Conservation (phyloP, 768 basidiomycete species). For the Hygrocybe coccinea region DNA sequence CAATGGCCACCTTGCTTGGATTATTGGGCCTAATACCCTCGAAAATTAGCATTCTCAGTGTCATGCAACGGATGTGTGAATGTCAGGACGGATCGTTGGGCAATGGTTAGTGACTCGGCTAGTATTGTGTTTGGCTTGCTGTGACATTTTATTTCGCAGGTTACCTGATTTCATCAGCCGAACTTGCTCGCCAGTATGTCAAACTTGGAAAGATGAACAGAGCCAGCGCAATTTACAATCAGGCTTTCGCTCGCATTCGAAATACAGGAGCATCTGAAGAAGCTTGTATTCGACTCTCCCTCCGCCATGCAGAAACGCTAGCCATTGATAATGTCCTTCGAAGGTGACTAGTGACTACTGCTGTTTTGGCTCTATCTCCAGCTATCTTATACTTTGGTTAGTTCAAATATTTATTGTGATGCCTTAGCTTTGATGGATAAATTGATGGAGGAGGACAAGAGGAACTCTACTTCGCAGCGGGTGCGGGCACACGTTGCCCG, state of each 20-base stretch:
- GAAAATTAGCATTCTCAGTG: constrained; percentile 63
- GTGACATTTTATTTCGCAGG: not conserved
- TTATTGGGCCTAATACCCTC: constrained; percentile 60
- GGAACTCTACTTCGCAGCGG: constrained; percentile 47
- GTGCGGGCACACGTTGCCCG: constrained; percentile 53
- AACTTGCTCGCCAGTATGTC: constrained; percentile 76
- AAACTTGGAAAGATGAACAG: constrained; percentile 69
- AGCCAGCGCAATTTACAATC: constrained; percentile 62
- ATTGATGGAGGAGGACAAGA: constrained; percentile 43
- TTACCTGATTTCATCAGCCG: constrained; percentile 44
- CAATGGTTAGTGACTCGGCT: constrained; percentile 40
- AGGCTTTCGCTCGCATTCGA: constrained; percentile 44
- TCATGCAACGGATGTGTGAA: constrained; percentile 58
- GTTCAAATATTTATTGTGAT: constrained; percentile 54
- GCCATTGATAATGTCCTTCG: constrained; percentile 55
- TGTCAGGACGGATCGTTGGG: constrained; percentile 36
- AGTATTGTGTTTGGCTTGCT: not conserved
- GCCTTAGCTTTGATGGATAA: constrained; percentile 46
- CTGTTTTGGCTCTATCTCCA: not conserved
- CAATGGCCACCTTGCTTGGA: constrained; percentile 58
- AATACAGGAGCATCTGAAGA: constrained; percentile 47
- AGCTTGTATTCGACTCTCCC: constrained; percentile 47
- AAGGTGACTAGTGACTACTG: constrained; percentile 43
- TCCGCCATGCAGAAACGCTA: constrained; percentile 64
- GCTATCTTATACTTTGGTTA: constrained; percentile 18